A percentile compares a stretch with the other conserved stretches of the same genome.
These are phyloP conservation scores for Calocybe gangraenosa DNA, from an alignment of 768 basidiomycete species.

Conservation along the genomic window DNA sequence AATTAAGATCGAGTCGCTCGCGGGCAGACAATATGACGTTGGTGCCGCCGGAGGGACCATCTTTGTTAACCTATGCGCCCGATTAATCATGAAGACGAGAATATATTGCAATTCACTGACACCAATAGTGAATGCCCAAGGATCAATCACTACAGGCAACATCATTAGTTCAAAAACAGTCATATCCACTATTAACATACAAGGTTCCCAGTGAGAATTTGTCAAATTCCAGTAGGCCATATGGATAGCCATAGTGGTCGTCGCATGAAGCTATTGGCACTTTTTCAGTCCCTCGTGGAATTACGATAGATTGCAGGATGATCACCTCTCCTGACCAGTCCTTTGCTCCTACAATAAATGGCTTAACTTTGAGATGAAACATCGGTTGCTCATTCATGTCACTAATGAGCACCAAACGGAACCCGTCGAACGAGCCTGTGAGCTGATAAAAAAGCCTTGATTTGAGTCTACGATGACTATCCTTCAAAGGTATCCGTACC, in stretches of 20 bases:
- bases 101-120: conserved; percentile 31
- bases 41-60: conserved; percentile 45
- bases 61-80: conserved; percentile 46
- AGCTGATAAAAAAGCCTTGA: conserved; percentile 45
- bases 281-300: background rate
- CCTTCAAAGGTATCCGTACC: conserved; percentile 36
- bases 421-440: conserved; percentile 83
- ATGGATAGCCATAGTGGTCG: conserved; percentile 73
- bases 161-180: conserved; percentile 1
- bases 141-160: conserved; percentile 75
- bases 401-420: conserved; percentile 90
- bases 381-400: conserved; percentile 94
- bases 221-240: conserved; percentile 96
- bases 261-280: conserved; percentile 66
- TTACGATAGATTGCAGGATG: background rate
- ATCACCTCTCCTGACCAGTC: conserved; percentile 93
- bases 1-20: conserved; percentile 85
- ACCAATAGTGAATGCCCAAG: conserved; percentile 82
- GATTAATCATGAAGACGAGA: background rate
- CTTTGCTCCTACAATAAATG: conserved; percentile 76
- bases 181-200: conserved; percentile 35
- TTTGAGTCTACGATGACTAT: conserved; percentile 3
- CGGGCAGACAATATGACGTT: conserved; percentile 64
- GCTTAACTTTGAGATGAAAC: conserved; percentile 82
- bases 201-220: conserved; percentile 98